Evolutionary conservation across 257 asterid species (phyloP), one percentile per base, ranked within the genome.

Genomic region (Scutellaria baicalensis): DNA sequence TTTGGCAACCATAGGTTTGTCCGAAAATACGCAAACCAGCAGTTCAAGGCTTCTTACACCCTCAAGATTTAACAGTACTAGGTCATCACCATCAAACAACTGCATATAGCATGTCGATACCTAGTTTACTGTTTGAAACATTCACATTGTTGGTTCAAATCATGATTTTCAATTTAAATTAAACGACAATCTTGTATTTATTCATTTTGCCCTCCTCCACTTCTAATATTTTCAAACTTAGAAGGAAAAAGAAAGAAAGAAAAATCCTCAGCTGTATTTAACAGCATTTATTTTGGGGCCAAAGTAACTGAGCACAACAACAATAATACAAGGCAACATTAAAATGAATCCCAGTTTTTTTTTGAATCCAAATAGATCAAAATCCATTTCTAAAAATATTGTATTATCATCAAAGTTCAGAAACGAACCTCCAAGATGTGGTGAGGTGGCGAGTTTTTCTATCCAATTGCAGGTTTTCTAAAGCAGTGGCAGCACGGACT

Each of bases 381-480:
- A 18, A 49, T 48, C 42, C 47, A 59, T n/a, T 59, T 44, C 33
- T 14, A 21, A 60, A 9, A 63, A 44, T 50, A 73, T 11, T 18
- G 39, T 27, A 13, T 23, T 9, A 31, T 11, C 55, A n/a, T 11
- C 59, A n/a, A 77, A 62, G 70, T 45, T 64, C 36, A 57, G 55
- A 65, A 78, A 84, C 89, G 44, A 69, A 89, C 97, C 96, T 79
- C 98, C 98, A 92, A 40, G 93, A 87, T 11, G 92, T 69, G 59
- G 89, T 78, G 49, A 83, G 66, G 1, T 83, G 85, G 43, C 94
- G 86, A 66, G 96, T 84, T 81, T 89, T 89, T 82, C 95, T 80
- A 73, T 92, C 95, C 78, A 92, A 68, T 60, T 92, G 97, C 82
- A 92, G 82, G 79, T 87, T 92, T 82, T 92, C 96, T 68, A 89